Evolutionary conservation across 345 rosid genomes (phyloP), one percentile per base, ranked within the genome.

Genomic region (Populus deltoides): DNA sequence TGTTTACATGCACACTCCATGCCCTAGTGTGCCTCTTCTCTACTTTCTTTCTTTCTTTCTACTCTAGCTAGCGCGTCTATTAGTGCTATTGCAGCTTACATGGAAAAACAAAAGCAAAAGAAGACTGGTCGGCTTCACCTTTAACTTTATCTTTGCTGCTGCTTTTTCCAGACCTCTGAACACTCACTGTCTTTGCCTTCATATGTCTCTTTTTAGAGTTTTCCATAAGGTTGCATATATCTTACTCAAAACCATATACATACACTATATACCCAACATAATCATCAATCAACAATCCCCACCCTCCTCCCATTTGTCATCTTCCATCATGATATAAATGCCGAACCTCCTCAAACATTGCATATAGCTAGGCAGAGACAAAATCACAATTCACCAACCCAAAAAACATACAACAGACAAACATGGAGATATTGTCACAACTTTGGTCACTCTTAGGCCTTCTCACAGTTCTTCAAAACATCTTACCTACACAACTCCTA

Each of bases 391-490:
- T 75, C 82, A 66, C 74, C 27, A 12, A 20, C 4, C 22, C 36
- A 16, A 11, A 41, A 4, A 45, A 62, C 24, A 24, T 24, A 65
- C 22, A 29, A 43, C 36, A 47, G 2, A 11, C 1, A 0, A 36
- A 36, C 2, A 85, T 87, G 90, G 88, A 87, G 77, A 76, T 87
- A 39, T 68, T 87, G 71, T 87, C 90, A 1, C 88, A 87, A 31
- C 68, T 87, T 80, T 87, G 90, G 90, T 87, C 90, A 4, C 68
- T 87, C 12, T 75, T 87, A 12, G 90, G 90, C 24, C 90, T 87
- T 65, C 84, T 87, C 1, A 87, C 90, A 0, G 88, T 85, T n/a
- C 85, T 87, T 49, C 90, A 87, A 66, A 87, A 87, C 79, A 81
- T 87, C 78, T 66, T 87, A 43, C 90, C 90, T 8, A 71, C 90